Evolutionary conservation across 371 early-diverging fungal genomes (phyloP).

Genomic region (Conidiobolus incongruus): DNA sequence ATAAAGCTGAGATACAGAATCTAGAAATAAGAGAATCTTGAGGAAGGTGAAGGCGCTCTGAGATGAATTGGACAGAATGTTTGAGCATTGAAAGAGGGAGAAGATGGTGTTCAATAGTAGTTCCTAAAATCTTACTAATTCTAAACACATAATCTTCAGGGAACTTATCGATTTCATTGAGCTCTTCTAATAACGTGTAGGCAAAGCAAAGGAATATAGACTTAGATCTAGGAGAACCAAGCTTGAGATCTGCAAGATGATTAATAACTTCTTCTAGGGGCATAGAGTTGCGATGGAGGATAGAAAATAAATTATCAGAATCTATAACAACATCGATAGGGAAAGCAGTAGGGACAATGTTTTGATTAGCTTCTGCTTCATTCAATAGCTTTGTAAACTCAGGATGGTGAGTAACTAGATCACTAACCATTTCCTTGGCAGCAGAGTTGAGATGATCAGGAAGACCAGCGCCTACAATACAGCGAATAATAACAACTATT

Average conservation of each 20-base stretch:
- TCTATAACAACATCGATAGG: background rate
- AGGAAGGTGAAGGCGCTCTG: background rate
- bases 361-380: background rate
- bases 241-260: background rate
- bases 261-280: background rate
- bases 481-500: too few relatives aligned
- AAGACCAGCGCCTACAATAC: too few relatives aligned
- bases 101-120: background rate
- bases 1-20: conserved; percentile 74
- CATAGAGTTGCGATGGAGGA: background rate
- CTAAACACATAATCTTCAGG: background rate
- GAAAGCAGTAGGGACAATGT: background rate
- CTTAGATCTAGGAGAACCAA: background rate
- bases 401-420: too few relatives aligned
- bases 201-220: background rate
- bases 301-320: background rate
- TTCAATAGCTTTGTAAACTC: background rate
- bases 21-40: conserved; percentile 27
- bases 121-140: background rate
- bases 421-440: too few relatives aligned
- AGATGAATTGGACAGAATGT: background rate
- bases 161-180: background rate
- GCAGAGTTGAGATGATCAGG: too few relatives aligned
- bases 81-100: background rate
- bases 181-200: background rate